Base-by-base conservation (phyloP, 352 stramenopile species). In the Globisporangium middletonii region DNA sequence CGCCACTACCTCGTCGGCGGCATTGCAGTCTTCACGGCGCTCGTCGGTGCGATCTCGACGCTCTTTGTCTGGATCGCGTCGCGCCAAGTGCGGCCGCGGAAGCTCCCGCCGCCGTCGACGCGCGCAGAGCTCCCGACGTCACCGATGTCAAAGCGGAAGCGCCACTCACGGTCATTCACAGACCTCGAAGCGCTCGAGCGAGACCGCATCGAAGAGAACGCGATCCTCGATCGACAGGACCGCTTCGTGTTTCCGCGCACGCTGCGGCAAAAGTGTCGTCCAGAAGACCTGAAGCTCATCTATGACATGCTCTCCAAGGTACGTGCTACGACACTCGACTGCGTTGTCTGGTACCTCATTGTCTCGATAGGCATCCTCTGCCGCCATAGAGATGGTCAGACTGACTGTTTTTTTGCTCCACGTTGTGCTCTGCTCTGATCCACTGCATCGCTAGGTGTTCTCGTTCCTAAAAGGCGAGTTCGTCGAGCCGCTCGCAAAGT, bases 11-110 rank as follows among this genome's bases (percentile, higher is more conserved):
- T 72, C 8, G 71, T 83, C 4, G 75, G 73, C 9, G 71, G 73
- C 33, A 67, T 77, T 9, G 75, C 76, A 0, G 70, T 86, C 12
- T 61, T 66, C 41, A 69, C 75, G 5, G 55, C 77, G 3, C 68
- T 92, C 7, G 60, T 81, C 3, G 65, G 73, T 6, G 51, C 66
- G 26, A 74, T 83, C 15, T 68, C 63, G 9, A 68, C 69, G 43
- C 67, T 95, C 26, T 93, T 91, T 63, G 55, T 90, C 26, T 95
- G 85, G 85, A 79, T 95, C 33, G 78, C 82, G 27, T 93, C 83
- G 23, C 77, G 83, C 12, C 83, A 91, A 56, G 81, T 91, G 49
- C 79, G 83, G 1, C 81, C 83, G 16, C 75, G 81, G 1, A 78
- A 77, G 54, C 60, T 59, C 37, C 59, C 68, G n/a, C 54, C 65